Evolutionary conservation across 2,329 filamentous ascomycete species (phyloP), one percentile per base, ranked within the genome.

Genomic region (Coniochaeta hoffmannii): DNA sequence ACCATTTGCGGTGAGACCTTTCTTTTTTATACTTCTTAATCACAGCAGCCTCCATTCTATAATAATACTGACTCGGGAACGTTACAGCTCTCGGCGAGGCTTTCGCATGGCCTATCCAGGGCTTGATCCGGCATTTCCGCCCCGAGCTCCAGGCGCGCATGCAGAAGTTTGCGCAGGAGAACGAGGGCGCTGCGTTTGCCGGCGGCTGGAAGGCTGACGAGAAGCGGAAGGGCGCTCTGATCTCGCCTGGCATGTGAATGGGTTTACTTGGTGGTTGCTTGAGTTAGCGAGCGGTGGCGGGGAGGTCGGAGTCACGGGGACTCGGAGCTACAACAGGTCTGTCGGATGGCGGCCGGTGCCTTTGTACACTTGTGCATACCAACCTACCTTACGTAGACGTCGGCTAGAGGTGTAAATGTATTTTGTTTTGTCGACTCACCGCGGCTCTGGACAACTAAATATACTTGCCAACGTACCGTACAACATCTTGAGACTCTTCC

Each of bases 91-190:
- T 99, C 61, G 94, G 94, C 57, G 94, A 99, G 79, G 94, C 94
- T 60, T 99, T 99, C 65, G 92, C 94, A 61, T 99, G 94, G 94
- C 94, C 94, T 61, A 88, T 99, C 63, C 94, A 99, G 77, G 94
- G 94, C 72, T 83, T 99, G 58, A 99, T 99, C 74, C 88, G 94
- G 68, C 94, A 99, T 77, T 99, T 99, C 82, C 85, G 94, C 66
- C 94, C 93, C 46, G 92, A 99, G 76, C 80, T 99, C 53, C 92
- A 97, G 81, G 89, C 87, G 53, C 85, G 93, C 65, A 95, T 99
- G 81, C 81, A 85, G 70, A 84, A 90, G 64, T 94, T 89, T 69
- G 82, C 89, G 19, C 72, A 85, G 68, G 80, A 88, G 76, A 74
- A 83, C 59, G 90, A 90, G 59, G 89, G 89, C 34, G 73, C 84